Conservation (phyloP, 2,329 filamentous ascomycete species). For the Ophiocordyceps camponoti-rufipedis region DNA sequence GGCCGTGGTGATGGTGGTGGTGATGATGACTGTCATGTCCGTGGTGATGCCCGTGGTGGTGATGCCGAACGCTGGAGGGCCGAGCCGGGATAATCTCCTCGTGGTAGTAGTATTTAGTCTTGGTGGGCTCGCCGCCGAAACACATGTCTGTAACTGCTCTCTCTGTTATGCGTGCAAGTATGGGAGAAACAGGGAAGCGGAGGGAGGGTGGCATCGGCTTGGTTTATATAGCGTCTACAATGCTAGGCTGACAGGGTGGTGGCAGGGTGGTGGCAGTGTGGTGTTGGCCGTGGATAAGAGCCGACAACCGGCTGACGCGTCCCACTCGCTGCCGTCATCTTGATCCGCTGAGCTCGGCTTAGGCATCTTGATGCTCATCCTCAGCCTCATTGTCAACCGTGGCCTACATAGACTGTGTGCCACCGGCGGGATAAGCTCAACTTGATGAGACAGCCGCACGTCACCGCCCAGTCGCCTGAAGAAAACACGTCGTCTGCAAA, state of each 20-base stretch:
- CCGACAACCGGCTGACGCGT: neutral
- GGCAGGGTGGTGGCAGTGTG: no score
- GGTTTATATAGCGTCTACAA: no score
- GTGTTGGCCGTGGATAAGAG: neutral
- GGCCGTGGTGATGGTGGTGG: conserved; percentile 14
- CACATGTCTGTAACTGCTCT: conserved; percentile 20
- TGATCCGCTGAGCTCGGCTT: neutral
- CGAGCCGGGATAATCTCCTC: conserved; percentile 32
- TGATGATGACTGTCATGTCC: conserved; percentile 14
- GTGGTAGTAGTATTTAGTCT: conserved; percentile 33
- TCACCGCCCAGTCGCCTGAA: no score
- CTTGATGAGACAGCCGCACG: neutral
- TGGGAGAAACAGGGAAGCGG: neutral
- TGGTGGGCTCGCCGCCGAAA: conserved; percentile 21
- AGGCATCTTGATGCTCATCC: neutral
- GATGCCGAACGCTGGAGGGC: conserved; percentile 15
- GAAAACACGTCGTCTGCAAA: neutral
- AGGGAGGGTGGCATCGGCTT: neutral
- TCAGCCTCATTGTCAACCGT: neutral
- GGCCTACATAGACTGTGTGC: neutral
- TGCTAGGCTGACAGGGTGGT: no score
- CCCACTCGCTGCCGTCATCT: neutral
- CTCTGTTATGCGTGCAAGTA: neutral
- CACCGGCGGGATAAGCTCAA: neutral
- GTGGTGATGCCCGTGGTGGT: conserved; percentile 12